phyloP scores from a whole-genome alignment of 768 basidiomycete species.

The Phlebiopsis gigantea region DNA sequence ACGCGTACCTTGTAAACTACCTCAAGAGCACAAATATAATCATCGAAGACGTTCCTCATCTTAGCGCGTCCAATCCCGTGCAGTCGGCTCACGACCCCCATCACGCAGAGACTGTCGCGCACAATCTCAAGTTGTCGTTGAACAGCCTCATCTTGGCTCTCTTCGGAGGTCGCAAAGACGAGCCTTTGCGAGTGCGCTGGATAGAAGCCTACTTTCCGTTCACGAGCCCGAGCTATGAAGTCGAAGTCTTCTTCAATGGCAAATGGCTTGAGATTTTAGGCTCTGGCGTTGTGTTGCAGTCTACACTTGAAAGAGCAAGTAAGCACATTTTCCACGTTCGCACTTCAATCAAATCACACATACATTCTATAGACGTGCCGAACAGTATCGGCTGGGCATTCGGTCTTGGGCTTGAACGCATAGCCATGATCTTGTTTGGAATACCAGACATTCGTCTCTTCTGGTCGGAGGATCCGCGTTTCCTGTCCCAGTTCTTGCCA shows the following conservation, averaged over 20 bases:
- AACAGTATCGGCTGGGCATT: constrained; percentile 97
- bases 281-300: constrained; percentile 86
- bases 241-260: constrained; percentile 93
- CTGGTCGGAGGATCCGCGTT: constrained; percentile 89
- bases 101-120: constrained; percentile 68
- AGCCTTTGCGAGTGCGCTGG: constrained; percentile 89
- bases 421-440: constrained; percentile 95
- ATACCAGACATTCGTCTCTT: constrained; percentile 98
- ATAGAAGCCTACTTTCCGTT: constrained; percentile 98
- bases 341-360: neutral
- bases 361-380: constrained; percentile 47
- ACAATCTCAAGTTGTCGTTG: constrained; percentile 84
- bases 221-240: constrained; percentile 96
- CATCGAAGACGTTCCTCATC: constrained; percentile 81
- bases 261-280: constrained; percentile 98
- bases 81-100: constrained; percentile 74
- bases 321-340: constrained; percentile 22
- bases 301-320: constrained; percentile 86
- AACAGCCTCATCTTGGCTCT: constrained; percentile 80
- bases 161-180: constrained; percentile 61
- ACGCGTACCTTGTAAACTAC: constrained; percentile 50
- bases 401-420: constrained; percentile 93
- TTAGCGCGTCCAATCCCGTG: constrained; percentile 71
- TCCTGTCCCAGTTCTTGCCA: constrained; percentile 78
- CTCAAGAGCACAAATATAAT: constrained; percentile 71